These are phyloP conservation scores for Antrodiella citrinella DNA, from an alignment of 768 basidiomycete genomes.

Conservation along the genomic window DNA sequence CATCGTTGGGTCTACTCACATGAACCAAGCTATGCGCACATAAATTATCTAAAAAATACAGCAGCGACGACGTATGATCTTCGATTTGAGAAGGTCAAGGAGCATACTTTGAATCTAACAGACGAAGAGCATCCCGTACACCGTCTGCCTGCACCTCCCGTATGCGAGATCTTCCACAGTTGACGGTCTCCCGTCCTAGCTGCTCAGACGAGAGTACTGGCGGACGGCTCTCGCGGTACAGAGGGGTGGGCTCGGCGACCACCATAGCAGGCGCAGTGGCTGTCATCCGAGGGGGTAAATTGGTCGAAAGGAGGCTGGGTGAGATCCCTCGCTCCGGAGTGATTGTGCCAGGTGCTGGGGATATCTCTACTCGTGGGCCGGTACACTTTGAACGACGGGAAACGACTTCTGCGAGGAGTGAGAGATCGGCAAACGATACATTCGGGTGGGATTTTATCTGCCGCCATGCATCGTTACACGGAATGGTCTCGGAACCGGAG, in stretches of 20 bases:
- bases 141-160: slow-evolving; percentile 67
- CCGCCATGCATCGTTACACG: slow-evolving; percentile 79
- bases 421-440: slow-evolving; percentile 74
- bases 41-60: background rate
- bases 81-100: slow-evolving; percentile 4
- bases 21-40: background rate
- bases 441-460: slow-evolving; percentile 86
- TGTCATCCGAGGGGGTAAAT: slow-evolving; percentile 4
- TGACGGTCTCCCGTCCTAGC: slow-evolving; percentile 52
- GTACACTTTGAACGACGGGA: slow-evolving; percentile 73
- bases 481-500: slow-evolving; percentile 44
- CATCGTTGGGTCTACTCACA: background rate
- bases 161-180: slow-evolving; percentile 52
- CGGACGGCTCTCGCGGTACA: slow-evolving; percentile 36
- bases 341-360: slow-evolving; percentile 40
- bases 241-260: slow-evolving; percentile 47
- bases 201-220: slow-evolving; percentile 34
- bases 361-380: slow-evolving; percentile 58
- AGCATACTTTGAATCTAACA: slow-evolving; percentile 47
- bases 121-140: slow-evolving; percentile 65
- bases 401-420: slow-evolving; percentile 83
- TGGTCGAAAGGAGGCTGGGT: slow-evolving; percentile 15
- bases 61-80: background rate
- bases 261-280: slow-evolving; percentile 19
- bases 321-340: slow-evolving; percentile 39